phyloP scores from a whole-genome alignment of 2,329 filamentous ascomycete species.

The Ceratocystis huliohia region DNA sequence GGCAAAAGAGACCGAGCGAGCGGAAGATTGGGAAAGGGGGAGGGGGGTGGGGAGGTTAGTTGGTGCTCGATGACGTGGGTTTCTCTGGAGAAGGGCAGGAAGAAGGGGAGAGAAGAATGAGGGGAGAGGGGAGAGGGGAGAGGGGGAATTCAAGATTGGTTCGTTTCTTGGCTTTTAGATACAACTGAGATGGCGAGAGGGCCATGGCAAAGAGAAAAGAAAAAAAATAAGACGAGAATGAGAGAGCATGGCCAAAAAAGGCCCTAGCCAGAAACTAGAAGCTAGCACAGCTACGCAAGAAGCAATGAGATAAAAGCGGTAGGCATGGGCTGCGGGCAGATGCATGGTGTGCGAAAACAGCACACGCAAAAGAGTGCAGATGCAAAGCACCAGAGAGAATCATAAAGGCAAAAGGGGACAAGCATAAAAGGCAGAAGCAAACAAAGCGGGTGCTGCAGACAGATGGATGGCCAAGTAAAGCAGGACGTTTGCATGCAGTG shows the following conservation, averaged over 20 bases:
- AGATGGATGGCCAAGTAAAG: no score
- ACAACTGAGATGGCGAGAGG: neutral
- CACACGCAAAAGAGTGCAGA: no score
- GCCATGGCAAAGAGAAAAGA: neutral
- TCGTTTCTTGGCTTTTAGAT: neutral
- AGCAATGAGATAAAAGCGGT: neutral
- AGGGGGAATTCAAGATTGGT: neutral
- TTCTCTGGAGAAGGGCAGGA: neutral
- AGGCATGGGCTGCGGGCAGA: no score
- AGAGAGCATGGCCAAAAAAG: no score
- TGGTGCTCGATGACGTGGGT: no score
- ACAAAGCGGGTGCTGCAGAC: no score
- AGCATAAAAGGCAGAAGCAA: no score
- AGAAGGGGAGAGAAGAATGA: neutral
- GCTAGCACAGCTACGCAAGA: neutral
- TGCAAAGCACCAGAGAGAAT: neutral
- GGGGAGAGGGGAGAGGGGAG: neutral
- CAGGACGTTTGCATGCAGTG: no score
- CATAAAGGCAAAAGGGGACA: no score
- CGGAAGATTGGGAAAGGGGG: neutral
- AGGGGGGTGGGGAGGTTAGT: neutral
- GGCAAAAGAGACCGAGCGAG: neutral
- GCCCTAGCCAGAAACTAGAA: no score
- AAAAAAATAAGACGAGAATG: neutral
- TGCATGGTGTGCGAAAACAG: no score